These are phyloP conservation scores for Didymellaceae sp. DNA, from an alignment of 2,329 filamentous ascomycete species.

Conservation along the genomic window DNA sequence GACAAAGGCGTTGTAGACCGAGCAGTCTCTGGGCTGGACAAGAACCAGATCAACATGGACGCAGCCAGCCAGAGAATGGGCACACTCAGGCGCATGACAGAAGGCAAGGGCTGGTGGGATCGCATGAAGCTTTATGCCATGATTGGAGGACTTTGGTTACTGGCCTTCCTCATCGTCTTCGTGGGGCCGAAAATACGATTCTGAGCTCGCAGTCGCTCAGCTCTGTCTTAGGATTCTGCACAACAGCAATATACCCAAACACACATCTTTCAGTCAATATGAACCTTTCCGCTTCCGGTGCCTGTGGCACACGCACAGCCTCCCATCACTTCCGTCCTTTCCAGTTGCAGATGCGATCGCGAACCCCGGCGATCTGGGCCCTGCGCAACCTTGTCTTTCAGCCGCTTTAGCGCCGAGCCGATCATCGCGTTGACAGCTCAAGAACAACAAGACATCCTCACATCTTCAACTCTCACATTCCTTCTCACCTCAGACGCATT, in stretches of 20 bases:
- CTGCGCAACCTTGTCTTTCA: conserved; percentile 14
- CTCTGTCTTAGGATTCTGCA: not conserved
- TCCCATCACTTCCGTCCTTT: conserved; percentile 2
- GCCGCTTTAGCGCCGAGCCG: conserved; percentile 17
- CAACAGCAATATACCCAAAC: conserved; percentile 13
- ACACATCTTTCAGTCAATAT: conserved; percentile 1
- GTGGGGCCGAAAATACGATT: conserved; percentile 88
- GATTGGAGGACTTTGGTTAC: conserved; percentile 82
- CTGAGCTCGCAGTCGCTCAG: conserved; percentile 48
- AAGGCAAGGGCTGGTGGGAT: conserved; percentile 87
- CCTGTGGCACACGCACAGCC: not conserved
- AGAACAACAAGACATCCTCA: conserved; percentile 25
- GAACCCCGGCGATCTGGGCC: conserved; percentile 21
- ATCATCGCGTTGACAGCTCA: conserved; percentile 13
- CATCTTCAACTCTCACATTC: not conserved
- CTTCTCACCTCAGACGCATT: conserved; percentile 1
- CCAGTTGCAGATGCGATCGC: conserved; percentile 4
- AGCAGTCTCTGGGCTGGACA: conserved; percentile 77
- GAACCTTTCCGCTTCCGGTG: conserved; percentile 4
- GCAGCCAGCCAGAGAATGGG: conserved; percentile 80
- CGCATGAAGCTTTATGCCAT: conserved; percentile 82
- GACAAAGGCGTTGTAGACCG: conserved; percentile 74
- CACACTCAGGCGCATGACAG: conserved; percentile 76
- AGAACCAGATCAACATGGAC: conserved; percentile 77
- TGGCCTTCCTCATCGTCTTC: conserved; percentile 80